Evolutionary conservation across 1,284 basidiomycete species (phyloP).

Genomic region (Tylopilus sp.): DNA sequence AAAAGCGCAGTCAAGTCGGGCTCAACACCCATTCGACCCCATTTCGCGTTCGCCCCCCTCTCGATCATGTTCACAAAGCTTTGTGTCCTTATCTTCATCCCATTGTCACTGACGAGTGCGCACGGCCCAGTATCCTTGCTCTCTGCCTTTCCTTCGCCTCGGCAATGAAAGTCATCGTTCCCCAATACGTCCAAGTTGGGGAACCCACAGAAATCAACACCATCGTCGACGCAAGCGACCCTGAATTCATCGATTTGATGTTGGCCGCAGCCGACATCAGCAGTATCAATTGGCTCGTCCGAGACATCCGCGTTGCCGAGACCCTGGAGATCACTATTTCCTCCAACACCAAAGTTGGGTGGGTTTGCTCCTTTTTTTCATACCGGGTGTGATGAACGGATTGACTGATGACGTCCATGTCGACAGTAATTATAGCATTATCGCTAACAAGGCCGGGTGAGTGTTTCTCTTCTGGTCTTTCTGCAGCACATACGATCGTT

Average conservation of each 20-base stretch:
- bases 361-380: neutral
- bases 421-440: neutral
- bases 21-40: neutral
- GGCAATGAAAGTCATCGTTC: neutral
- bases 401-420: neutral
- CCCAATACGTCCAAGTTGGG: neutral
- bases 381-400: neutral
- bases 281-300: neutral
- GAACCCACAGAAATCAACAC: neutral
- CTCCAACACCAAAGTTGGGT: neutral
- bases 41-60: neutral
- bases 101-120: neutral
- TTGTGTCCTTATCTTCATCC: neutral
- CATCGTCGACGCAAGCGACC: neutral
- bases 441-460: neutral
- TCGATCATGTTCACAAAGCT: constrained; percentile 3
- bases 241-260: neutral
- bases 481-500: neutral
- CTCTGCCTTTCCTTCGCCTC: neutral
- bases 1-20: neutral
- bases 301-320: neutral
- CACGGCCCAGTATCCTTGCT: neutral
- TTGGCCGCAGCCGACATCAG: neutral
- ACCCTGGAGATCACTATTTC: neutral
- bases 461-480: neutral